Conservation (phyloP, 805 yeast genomes). For the Dipodascus albidus region DNA sequence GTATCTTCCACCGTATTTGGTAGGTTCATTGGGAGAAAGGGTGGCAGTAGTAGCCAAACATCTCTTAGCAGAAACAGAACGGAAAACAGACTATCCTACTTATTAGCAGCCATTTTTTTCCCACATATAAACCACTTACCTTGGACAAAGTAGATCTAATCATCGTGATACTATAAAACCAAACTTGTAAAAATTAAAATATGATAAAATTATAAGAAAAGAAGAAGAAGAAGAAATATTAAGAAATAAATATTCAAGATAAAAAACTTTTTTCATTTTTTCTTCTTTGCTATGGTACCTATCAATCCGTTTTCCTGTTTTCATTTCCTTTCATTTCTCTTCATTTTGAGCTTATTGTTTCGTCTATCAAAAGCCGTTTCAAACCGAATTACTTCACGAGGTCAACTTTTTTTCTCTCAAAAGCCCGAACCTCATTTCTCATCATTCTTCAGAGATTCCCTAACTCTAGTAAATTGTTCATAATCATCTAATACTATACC, state of each 20-base stretch:
- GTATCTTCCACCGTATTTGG: slow-evolving; percentile 89
- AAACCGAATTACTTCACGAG: background rate
- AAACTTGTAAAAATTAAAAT: background rate
- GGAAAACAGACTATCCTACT: background rate
- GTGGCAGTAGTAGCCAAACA: slow-evolving; percentile 34
- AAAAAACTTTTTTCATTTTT: too few species aligned
- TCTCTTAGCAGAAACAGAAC: slow-evolving; percentile 6
- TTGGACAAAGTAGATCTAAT: background rate
- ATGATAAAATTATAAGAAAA: background rate
- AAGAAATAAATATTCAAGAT: too few species aligned
- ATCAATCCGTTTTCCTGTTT: too few species aligned
- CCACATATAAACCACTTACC: background rate
- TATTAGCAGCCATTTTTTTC: background rate
- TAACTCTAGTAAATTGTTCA: too few species aligned
- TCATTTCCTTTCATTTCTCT: too few species aligned
- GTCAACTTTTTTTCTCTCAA: too few species aligned
- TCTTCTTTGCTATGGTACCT: background rate
- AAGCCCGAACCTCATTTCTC: too few species aligned
- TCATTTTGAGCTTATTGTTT: too few species aligned
- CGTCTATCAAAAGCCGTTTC: background rate
- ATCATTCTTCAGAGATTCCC: too few species aligned
- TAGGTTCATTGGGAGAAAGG: slow-evolving; percentile 57
- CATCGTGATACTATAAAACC: background rate
- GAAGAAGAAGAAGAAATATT: background rate
- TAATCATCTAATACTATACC: too few species aligned